Conservation (phyloP, 768 basidiomycete genomes). For the Tulasnella sp. region DNA sequence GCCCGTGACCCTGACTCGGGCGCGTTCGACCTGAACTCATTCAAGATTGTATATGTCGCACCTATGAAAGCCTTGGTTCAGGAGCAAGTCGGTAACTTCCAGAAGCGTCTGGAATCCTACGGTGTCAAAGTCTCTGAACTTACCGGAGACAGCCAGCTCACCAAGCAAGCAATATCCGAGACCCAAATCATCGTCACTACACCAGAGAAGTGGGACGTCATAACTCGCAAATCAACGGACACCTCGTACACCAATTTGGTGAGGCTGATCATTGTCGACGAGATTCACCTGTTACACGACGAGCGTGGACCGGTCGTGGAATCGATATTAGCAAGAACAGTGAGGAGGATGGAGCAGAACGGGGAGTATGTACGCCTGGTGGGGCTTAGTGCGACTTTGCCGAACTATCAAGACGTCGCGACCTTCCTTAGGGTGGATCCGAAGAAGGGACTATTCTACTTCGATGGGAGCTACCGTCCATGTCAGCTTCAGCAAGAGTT, state of each 20-base stretch:
- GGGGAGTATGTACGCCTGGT: conserved; percentile 87
- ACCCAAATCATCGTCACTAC: conserved; percentile 98
- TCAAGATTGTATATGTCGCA: conserved; percentile 96
- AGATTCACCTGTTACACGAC: conserved; percentile 94
- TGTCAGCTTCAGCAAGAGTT: conserved; percentile 95
- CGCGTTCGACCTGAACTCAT: conserved; percentile 69
- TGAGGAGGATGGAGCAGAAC: conserved; percentile 90
- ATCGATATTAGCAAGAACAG: conserved; percentile 78
- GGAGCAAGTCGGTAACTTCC: conserved; percentile 96
- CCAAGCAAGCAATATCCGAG: conserved; percentile 91
- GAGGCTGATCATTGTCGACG: conserved; percentile 92
- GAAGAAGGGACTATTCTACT: conserved; percentile 89
- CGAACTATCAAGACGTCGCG: conserved; percentile 96
- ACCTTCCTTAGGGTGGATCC: conserved; percentile 92
- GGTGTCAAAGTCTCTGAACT: conserved; percentile 88
- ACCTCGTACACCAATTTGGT: conserved; percentile 96
- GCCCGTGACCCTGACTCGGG: conserved; percentile 77
- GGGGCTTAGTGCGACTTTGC: conserved; percentile 93
- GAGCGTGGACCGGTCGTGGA: conserved; percentile 97
- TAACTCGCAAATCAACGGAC: conserved; percentile 95
- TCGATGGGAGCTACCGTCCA: conserved; percentile 87
- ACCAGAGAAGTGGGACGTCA: conserved; percentile 99
- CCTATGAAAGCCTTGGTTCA: conserved; percentile 99
- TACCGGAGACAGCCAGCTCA: conserved; percentile 96
- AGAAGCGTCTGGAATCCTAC: conserved; percentile 53